phyloP scores from a whole-genome alignment of 139 green algal species.

The Chlamydomonas sp. region DNA sequence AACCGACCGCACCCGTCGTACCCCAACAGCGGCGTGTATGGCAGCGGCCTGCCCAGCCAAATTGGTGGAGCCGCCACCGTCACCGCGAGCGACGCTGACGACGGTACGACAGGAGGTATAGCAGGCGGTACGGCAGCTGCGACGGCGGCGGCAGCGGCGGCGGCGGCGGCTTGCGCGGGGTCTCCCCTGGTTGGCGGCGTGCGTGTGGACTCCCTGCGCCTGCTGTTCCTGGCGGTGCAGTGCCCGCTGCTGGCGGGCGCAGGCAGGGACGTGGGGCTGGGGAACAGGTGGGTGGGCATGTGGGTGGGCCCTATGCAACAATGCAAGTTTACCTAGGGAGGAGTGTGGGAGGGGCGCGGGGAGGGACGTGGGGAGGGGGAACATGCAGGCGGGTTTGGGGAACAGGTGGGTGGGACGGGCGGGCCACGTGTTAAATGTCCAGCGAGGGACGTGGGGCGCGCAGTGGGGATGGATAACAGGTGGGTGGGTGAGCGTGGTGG shows the following conservation, averaged over 20 bases:
- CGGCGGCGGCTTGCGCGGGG: background rate
- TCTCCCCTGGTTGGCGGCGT: background rate
- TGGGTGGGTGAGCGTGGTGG: too few species aligned
- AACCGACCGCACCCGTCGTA: too few species aligned
- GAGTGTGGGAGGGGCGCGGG: background rate
- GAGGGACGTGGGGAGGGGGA: background rate
- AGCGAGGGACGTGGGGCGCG: too few species aligned
- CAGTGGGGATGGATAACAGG: too few species aligned
- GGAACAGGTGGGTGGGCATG: conserved; percentile 36
- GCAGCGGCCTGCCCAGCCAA: too few species aligned
- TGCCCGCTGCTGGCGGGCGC: conserved; percentile 52
- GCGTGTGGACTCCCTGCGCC: background rate
- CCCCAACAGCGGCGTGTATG: too few species aligned
- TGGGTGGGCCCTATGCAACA: conserved; percentile 7
- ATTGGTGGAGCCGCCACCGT: too few species aligned
- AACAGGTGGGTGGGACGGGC: conserved; percentile 38
- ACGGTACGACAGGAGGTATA: too few species aligned
- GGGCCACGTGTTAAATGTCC: too few species aligned
- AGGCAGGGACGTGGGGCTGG: background rate
- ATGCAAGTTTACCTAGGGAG: background rate
- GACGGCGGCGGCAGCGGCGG: too few species aligned
- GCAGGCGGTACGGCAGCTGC: too few species aligned
- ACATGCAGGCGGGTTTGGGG: conserved; percentile 49
- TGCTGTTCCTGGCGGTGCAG: conserved; percentile 61
- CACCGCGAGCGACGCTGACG: too few species aligned